Percentiles rank a stretch among this genome's conserved stretches.
Evolutionary conservation across 768 basidiomycete genomes (phyloP).

Genomic region (Boletus insuetus): DNA sequence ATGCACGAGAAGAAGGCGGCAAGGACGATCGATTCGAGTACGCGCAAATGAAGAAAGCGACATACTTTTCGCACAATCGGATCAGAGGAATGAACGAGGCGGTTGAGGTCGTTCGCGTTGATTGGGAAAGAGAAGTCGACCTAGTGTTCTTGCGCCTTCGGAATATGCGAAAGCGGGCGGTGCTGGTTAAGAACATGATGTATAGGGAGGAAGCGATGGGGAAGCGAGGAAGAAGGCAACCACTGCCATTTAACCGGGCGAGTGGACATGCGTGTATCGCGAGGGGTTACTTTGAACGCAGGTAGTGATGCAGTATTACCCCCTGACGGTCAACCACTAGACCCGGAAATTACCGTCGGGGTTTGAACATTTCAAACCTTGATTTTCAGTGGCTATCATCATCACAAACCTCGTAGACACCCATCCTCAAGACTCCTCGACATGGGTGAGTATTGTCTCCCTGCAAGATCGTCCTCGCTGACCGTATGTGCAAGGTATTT

Average conservation of each 20-base stretch:
- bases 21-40: slow-evolving; percentile 22
- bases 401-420: slow-evolving; percentile 35
- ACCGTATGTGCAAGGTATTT: slow-evolving; percentile 71
- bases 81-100: slow-evolving; percentile 61
- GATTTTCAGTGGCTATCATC: slow-evolving; percentile 49
- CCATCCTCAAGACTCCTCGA: slow-evolving; percentile 69
- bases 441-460: slow-evolving; percentile 64
- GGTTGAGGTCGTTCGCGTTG: slow-evolving; percentile 66
- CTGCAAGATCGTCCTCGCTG: not conserved
- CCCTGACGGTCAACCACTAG: slow-evolving; percentile 20
- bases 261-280: slow-evolving; percentile 18
- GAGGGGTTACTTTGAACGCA: slow-evolving; percentile 6
- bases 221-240: slow-evolving; percentile 22
- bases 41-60: slow-evolving; percentile 29
- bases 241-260: slow-evolving; percentile 19
- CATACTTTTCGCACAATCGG: slow-evolving; percentile 55
- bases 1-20: not conserved
- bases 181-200: slow-evolving; percentile 32
- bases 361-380: slow-evolving; percentile 35
- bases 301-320: not conserved
- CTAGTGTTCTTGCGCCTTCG: slow-evolving; percentile 46
- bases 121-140: slow-evolving; percentile 37
- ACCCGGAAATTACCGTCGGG: slow-evolving; percentile 26
- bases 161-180: slow-evolving; percentile 32
- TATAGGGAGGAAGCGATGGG: slow-evolving; percentile 19